Base-by-base conservation (phyloP, 2,329 filamentous ascomycete species). In the Exophiala alcalophila region DNA sequence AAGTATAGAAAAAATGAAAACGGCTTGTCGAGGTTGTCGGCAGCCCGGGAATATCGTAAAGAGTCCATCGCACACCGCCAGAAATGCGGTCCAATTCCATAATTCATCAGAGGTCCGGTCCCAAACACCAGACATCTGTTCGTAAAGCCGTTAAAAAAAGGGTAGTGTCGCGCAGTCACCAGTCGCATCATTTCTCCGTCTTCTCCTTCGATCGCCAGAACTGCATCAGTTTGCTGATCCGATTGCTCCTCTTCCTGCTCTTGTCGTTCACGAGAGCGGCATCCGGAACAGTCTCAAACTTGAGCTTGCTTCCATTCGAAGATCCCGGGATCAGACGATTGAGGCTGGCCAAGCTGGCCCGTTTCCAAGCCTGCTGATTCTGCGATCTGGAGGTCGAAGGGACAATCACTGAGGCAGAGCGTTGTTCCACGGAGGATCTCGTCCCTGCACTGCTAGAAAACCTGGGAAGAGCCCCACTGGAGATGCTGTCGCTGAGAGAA, bases 171-270 rank as follows among this genome's bases (percentile, higher is more conserved):
- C n/a, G n/a, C n/a, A n/a, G n/a, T n/a, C n/a, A n/a, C n/a, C 18
- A 23, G 21, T 19, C 30, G 16, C 19, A 35, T 54, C 43, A 51
- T 18, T 50, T 44, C 19, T 61, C 64, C 30, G 65, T 60, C 47
- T 69, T 71, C 37, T 72, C 70, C 53, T 69, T 72, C 16, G 61
- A 57, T 55, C 67, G 68, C 70, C 70, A 73, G 51, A 73, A 73
- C 47, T 68, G 64, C 63, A 72, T 68, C 30, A 72, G 55, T 39
- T 68, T 68, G 53, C 67, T 72, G 24, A 73, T 64, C 36, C 69
- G 62, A 41, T 64, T 64, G 27, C 61, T 60, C 52, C 69, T 72
- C 57, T 65, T 70, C 51, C 65, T 70, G 12, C 58, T 55, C 43
- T 57, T 65, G 24, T 56, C 55, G 27, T 61, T 57, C n/a, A 60